phyloP scores from a whole-genome alignment of 495 filamentous ascomycete genomes.

The Aspergillus sclerotioniger region DNA sequence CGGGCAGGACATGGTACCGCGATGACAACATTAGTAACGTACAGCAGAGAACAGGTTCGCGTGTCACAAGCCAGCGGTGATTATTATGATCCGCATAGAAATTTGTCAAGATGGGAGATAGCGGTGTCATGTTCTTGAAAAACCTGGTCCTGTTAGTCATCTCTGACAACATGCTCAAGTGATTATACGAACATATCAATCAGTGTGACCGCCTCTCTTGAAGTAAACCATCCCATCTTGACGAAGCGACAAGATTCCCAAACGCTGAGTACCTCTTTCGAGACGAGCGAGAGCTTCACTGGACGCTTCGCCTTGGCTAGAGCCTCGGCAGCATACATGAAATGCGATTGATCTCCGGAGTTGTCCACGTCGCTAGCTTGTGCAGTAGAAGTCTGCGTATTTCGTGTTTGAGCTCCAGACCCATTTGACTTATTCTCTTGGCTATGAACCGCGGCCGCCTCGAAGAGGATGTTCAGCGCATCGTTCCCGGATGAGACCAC shows the following conservation, averaged over 20 bases:
- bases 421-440: conserved; percentile 27
- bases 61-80: conserved; percentile 43
- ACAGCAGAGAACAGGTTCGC: conserved; percentile 49
- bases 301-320: conserved; percentile 23
- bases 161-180: background rate
- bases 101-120: conserved; percentile 53
- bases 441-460: conserved; percentile 45
- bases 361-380: conserved; percentile 19
- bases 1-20: conserved; percentile 51
- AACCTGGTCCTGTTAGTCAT: conserved; percentile 25
- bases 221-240: conserved; percentile 53
- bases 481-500: conserved; percentile 52
- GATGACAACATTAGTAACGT: conserved; percentile 56
- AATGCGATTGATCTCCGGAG: conserved; percentile 11
- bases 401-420: conserved; percentile 13
- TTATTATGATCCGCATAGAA: conserved; percentile 49
- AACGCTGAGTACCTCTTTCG: conserved; percentile 36
- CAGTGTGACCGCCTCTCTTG: conserved; percentile 49
- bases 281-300: conserved; percentile 30
- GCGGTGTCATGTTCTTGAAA: conserved; percentile 50
- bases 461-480: conserved; percentile 53
- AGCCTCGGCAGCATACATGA: conserved; percentile 16
- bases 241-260: conserved; percentile 54
- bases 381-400: conserved; percentile 13
- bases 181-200: conserved; percentile 49